Base-by-base conservation (phyloP, 2,329 filamentous ascomycete species). In the Colletotrichum kahawae region DNA sequence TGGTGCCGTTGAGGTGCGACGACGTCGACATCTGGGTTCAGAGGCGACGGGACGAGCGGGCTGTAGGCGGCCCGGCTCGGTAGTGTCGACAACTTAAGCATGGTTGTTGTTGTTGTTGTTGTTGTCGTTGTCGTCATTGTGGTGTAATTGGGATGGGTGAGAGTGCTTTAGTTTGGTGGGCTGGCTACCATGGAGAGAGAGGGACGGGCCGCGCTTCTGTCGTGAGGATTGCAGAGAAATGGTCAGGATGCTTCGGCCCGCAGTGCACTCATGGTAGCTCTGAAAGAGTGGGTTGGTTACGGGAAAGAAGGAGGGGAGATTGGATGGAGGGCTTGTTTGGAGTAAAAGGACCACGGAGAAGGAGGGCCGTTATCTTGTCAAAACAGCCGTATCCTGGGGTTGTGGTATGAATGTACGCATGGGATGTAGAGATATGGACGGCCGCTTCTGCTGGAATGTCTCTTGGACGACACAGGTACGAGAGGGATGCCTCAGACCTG, bases 31-130 rank as follows among this genome's bases (percentile, higher is more conserved):
- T 67, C 70, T 14, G 81, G 81, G 71, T 82, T 83, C 10, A 82
- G 77, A 13, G 81, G 82, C 7, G 81, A 82, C 12, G 82, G 77
- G 7, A 79, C 77, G n/a, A 78, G 70, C 14, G 80, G 81, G 34
- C 70, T 74, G 77, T 82, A 79, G 43, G 57, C 65, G 34, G 51
- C 77, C 76, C 76, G 67, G 60, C 63, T 75, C n/a, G 75, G 43
- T 16, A 68, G 64, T 13, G 75, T 59, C 56, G 76, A 69, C 75
- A 77, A 62, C 27, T 64, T 70, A 27, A 74, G 67, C 48, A 72
- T 72, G 5, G 34, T 59, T 4, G 69, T n/a, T 33, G 66, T 38
- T 31, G 29, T 38, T 31, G 29, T 27, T 18, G 31, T 51, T 27
- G 29, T 21, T 21, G 21, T 27, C 13, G 31, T 51, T 27, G 16